A percentile compares a stretch with the other conserved stretches of the same genome.
phyloP scores from a whole-genome alignment of 2,329 filamentous ascomycete genomes.

The Alternaria burnsii region DNA sequence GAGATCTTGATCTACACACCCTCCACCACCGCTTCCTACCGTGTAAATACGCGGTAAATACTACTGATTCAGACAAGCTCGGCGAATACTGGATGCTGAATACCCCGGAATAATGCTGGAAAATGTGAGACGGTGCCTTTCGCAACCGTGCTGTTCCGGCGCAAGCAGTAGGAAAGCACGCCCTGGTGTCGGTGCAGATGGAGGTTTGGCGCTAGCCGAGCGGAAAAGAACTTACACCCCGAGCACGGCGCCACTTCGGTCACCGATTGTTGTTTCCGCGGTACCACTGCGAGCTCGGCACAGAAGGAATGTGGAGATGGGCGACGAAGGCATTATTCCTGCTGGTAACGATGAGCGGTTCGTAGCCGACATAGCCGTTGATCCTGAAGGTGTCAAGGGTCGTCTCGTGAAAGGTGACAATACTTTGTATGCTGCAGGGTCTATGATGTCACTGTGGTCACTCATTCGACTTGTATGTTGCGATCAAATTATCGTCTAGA shows the following conservation, averaged over 20 bases:
- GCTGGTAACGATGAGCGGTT: constrained; percentile 3
- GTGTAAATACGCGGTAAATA: constrained; percentile 1
- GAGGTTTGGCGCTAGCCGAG: constrained; percentile 4
- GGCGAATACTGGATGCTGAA: background rate
- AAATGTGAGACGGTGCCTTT: constrained; percentile 1
- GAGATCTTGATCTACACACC: background rate
- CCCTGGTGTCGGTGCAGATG: background rate
- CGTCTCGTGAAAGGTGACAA: background rate
- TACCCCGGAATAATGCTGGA: constrained; percentile 8
- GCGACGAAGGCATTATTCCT: background rate
- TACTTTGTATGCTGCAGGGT: background rate
- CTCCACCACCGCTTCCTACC: constrained; percentile 1
- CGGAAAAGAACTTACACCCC: constrained; percentile 19
- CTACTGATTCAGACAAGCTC: background rate
- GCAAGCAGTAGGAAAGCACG: constrained; percentile 6
- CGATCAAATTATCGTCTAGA: background rate
- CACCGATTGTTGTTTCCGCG: background rate
- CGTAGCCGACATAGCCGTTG: background rate
- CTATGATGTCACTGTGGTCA: background rate
- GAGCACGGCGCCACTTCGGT: constrained; percentile 10
- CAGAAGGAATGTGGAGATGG: background rate
- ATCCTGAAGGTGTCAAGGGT: background rate
- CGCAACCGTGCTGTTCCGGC: constrained; percentile 15
- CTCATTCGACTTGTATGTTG: background rate
- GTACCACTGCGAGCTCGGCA: background rate